phyloP scores from a whole-genome alignment of 805 yeast species.

The Trichomonascus vanleenenianus region DNA sequence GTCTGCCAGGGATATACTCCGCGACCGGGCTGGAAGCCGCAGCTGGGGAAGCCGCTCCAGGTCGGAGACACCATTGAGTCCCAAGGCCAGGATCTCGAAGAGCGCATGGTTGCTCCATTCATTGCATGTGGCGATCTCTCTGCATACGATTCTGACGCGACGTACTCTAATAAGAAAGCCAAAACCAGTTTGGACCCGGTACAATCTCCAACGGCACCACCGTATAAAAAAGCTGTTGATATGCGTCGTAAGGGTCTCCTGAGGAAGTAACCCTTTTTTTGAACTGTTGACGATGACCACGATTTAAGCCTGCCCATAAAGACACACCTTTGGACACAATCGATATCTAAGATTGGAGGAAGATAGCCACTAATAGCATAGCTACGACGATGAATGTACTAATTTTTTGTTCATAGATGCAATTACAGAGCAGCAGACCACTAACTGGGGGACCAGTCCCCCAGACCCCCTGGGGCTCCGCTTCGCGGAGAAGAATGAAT shows the following conservation, averaged over 20 bases:
- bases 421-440: no score
- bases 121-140: constrained; percentile 90
- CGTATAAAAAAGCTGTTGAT: constrained; percentile 87
- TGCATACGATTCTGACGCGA: constrained; percentile 91
- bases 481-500: no score
- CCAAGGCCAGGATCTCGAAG: constrained; percentile 34
- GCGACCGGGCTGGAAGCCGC: constrained; percentile 75
- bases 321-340: no score
- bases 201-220: constrained; percentile 94
- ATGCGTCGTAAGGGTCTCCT: constrained; percentile 69
- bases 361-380: no score
- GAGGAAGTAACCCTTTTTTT: no score
- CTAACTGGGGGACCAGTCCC: no score
- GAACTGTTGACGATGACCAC: no score
- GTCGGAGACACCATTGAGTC: constrained; percentile 8
- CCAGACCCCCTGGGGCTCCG: no score
- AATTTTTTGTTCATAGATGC: no score
- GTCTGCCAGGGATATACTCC: constrained; percentile 88
- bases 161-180: constrained; percentile 47
- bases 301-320: no score
- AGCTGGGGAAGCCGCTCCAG: constrained; percentile 3
- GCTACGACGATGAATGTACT: no score
- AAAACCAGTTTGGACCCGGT: constrained; percentile 72
- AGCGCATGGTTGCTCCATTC: constrained; percentile 78
- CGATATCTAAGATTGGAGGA: no score